phyloP scores from a whole-genome alignment of 768 basidiomycete species.

The Tricholoma saponaceum region DNA sequence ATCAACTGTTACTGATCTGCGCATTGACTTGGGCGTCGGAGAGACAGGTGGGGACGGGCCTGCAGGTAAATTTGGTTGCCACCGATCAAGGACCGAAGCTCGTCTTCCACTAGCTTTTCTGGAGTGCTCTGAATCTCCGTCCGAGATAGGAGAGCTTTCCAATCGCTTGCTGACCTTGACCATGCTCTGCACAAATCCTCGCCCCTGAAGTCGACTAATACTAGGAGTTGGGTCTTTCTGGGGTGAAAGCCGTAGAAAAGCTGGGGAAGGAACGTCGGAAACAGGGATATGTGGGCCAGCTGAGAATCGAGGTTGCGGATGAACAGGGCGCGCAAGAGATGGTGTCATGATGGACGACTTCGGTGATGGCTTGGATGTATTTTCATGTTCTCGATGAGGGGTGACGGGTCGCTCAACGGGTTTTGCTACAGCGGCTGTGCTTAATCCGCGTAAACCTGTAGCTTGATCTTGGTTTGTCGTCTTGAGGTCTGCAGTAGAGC shows the following conservation, averaged over 20 bases:
- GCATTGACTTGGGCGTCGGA: constrained; percentile 36
- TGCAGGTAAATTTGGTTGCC: constrained; percentile 42
- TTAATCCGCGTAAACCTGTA: constrained; percentile 3
- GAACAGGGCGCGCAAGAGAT: constrained; percentile 50
- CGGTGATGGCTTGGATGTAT: constrained; percentile 24
- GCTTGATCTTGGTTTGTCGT: constrained; percentile 2
- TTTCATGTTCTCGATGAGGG: constrained; percentile 20
- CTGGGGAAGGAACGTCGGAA: constrained; percentile 45
- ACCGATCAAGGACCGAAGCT: constrained; percentile 66
- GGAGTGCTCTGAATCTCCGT: constrained; percentile 27
- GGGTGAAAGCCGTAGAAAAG: constrained; percentile 51
- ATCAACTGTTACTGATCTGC: constrained; percentile 35
- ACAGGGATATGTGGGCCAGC: constrained; percentile 39
- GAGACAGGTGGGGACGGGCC: constrained; percentile 33
- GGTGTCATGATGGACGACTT: constrained; percentile 33
- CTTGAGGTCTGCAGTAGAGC: background rate
- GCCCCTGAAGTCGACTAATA: constrained; percentile 76
- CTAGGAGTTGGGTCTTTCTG: constrained; percentile 78
- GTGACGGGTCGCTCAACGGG: constrained; percentile 15
- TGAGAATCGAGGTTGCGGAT: constrained; percentile 44
- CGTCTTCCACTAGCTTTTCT: constrained; percentile 32
- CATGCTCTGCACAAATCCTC: constrained; percentile 83
- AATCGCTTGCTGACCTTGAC: constrained; percentile 65
- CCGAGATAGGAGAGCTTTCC: constrained; percentile 35
- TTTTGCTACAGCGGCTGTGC: constrained; percentile 7